Evolutionary conservation across 202 grass and related monocot genomes (phyloP).

Genomic region (Panicum hallii): DNA sequence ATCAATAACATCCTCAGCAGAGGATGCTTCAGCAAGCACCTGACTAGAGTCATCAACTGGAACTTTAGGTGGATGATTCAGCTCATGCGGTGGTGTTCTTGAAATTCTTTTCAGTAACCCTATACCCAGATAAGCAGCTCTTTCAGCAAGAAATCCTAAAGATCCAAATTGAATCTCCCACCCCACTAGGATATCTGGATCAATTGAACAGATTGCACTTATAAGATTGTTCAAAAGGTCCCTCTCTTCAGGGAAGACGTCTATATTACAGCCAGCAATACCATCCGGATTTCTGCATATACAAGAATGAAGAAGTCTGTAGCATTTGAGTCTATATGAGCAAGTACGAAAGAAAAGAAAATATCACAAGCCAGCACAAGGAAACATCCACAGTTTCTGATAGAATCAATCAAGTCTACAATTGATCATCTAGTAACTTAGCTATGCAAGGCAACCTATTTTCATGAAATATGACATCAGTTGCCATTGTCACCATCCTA

Average conservation of each 20-base stretch:
- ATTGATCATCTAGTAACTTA: conserved; percentile 30
- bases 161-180: conserved; percentile 95
- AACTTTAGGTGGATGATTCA: conserved; percentile 55
- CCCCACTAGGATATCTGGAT: conserved; percentile 88
- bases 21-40: conserved; percentile 62
- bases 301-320: conserved; percentile 39
- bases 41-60: conserved; percentile 58
- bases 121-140: conserved; percentile 81
- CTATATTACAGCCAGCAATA: conserved; percentile 55
- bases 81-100: conserved; percentile 65
- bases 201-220: conserved; percentile 69
- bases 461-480: conserved; percentile 1
- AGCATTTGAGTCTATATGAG: conserved; percentile 19
- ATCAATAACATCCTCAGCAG: conserved; percentile 57
- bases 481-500: conserved; percentile 25
- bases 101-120: conserved; percentile 91
- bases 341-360: neutral
- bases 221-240: conserved; percentile 77
- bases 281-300: conserved; percentile 75
- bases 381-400: neutral
- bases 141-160: conserved; percentile 91
- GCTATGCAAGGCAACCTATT: conserved; percentile 35
- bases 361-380: conserved; percentile 21
- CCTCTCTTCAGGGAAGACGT: conserved; percentile 74
- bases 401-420: conserved; percentile 15